These are phyloP conservation scores for Peronospora belbahrii DNA, from an alignment of 352 stramenopile genomes.

Conservation along the genomic window DNA sequence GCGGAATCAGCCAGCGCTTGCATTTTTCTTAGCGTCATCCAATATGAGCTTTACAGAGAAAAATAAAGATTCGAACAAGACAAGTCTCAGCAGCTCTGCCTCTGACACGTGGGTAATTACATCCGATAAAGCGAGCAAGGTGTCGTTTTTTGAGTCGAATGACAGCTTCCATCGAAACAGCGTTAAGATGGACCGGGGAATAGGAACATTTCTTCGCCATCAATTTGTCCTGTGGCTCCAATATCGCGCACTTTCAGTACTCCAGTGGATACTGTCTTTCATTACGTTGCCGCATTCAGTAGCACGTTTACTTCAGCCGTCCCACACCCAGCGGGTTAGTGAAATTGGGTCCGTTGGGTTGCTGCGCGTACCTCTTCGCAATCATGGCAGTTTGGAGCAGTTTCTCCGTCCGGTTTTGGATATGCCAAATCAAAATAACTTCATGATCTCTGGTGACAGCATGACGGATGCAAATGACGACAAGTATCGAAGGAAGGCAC, in stretches of 20 bases:
- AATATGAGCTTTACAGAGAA: slow-evolving; percentile 11
- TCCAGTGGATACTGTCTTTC: slow-evolving; percentile 15
- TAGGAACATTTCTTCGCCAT: slow-evolving; percentile 2
- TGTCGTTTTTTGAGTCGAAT: slow-evolving; percentile 25
- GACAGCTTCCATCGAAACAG: background rate
- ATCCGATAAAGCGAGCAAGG: slow-evolving; percentile 18
- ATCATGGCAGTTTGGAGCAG: slow-evolving; percentile 22
- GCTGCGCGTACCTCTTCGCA: slow-evolving; percentile 17
- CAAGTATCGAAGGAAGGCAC: slow-evolving; percentile 56
- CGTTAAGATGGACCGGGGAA: background rate
- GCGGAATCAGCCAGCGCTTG: slow-evolving; percentile 47
- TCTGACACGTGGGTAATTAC: slow-evolving; percentile 17
- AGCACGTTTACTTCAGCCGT: background rate
- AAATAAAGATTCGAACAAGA: background rate
- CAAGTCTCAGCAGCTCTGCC: slow-evolving; percentile 1
- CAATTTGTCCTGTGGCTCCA: slow-evolving; percentile 3
- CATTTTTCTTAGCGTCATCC: slow-evolving; percentile 41
- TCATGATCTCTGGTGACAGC: background rate
- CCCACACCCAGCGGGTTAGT: background rate
- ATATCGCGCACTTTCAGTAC: slow-evolving; percentile 1
- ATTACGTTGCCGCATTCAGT: slow-evolving; percentile 9
- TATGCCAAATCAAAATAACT: background rate
- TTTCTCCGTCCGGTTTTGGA: slow-evolving; percentile 23
- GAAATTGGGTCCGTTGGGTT: slow-evolving; percentile 1
- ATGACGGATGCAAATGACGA: slow-evolving; percentile 23